These are phyloP conservation scores for Cercospora berteroae DNA, from an alignment of 2,329 filamentous ascomycete genomes.

Conservation along the genomic window DNA sequence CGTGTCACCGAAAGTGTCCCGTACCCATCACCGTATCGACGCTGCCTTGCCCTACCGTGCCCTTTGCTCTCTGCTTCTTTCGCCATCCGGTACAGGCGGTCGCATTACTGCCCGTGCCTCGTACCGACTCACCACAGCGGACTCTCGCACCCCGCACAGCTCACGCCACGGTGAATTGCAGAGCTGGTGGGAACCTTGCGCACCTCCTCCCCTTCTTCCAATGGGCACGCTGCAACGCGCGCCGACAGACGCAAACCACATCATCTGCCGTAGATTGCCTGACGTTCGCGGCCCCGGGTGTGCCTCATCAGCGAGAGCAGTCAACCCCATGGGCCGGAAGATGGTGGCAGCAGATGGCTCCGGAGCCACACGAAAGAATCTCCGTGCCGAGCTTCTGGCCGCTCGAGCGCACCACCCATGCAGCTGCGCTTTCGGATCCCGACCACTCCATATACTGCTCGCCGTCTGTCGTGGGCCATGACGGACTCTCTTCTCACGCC, in stretches of 20 bases:
- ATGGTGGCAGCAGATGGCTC: not conserved
- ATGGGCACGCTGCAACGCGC: not conserved
- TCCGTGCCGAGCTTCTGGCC: not conserved
- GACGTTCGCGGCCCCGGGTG: not conserved
- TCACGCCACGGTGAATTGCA: constrained; percentile 1
- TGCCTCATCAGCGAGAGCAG: not conserved
- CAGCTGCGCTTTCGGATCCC: not conserved
- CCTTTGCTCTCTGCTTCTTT: not conserved
- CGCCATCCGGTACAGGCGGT: not conserved
- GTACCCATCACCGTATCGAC: not conserved
- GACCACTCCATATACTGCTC: not conserved
- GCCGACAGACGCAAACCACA: not conserved
- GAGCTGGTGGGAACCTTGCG: not conserved
- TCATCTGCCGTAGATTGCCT: not conserved
- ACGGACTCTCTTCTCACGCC: not conserved
- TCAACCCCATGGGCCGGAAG: not conserved
- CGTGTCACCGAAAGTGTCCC: not conserved
- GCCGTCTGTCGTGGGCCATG: not conserved
- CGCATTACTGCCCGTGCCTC: not conserved
- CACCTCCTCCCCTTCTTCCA: not conserved
- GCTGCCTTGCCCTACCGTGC: not conserved
- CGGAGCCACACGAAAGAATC: not conserved
- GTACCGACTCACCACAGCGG: not conserved
- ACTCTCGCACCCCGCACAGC: not conserved
- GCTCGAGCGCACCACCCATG: not conserved